Base-by-base conservation (phyloP, 2,329 filamentous ascomycete genomes). In the Cytospora paraplurivora region DNA sequence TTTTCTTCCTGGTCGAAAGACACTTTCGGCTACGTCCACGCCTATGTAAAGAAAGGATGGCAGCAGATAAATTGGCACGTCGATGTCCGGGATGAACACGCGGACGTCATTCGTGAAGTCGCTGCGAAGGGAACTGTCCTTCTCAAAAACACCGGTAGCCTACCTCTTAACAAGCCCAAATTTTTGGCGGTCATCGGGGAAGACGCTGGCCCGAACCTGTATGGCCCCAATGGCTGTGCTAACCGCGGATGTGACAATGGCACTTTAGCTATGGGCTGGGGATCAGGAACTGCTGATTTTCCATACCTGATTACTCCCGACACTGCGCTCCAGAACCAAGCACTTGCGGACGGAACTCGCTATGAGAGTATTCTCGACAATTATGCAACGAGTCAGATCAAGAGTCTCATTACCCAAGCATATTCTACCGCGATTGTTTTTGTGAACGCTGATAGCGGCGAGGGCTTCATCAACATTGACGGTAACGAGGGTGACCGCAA, bases 1-100 rank as follows among this genome's bases (percentile, higher is more conserved):
- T 97, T 97, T 77, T 89, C 89, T 70, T 92, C 92, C 6, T 98
- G 94, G 94, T 92, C 89, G 0, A 77, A 81, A 1, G 88, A 94
- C 69, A 93, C 90, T 0, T 90, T 85, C 68, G 91, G 89, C 51
- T 89, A 85, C 64, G 71, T 86, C 56, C 88, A 97, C 72, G 81
- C 76, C 57, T 84, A 82, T 11, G 89, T 85, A 13, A 76, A 84
- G 32, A 80, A 88, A 64, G 85, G 85, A 56, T 85, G 83, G 69
- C 83, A 86, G 59, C 82, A 89, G 69, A 82, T 97, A 78, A 91
- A 97, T 76, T 83, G 87, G 69, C 91, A 93, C 68, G 85, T 97
- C 32, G 88, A 97, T 71, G 94, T 96, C n/a, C 91, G 88, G 60
- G 83, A 77, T 50, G 82, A 94, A 62, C 93, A 97, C 73, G 87